Evolutionary conservation across 2,329 filamentous ascomycete species (phyloP).

Genomic region (Dryadomyces quercus-mongolicae): DNA sequence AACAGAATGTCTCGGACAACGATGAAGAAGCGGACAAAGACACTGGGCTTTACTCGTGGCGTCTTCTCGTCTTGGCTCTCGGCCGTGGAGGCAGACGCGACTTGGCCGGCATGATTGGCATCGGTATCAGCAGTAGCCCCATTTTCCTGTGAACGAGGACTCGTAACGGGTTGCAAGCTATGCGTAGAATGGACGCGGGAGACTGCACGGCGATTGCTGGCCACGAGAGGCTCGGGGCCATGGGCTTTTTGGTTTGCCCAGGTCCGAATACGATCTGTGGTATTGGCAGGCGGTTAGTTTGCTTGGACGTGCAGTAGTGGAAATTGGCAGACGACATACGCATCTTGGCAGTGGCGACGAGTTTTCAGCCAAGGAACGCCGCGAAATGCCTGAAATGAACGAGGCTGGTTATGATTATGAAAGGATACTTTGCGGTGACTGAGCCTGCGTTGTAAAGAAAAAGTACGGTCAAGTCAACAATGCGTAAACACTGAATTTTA

Average conservation of each 20-base stretch:
- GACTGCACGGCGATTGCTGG: neutral
- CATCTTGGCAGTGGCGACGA: neutral
- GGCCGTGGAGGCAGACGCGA: neutral
- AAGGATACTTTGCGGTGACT: no score
- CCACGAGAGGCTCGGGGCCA: constrained; percentile 13
- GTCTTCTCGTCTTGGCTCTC: constrained; percentile 6
- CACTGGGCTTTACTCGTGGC: constrained; percentile 7
- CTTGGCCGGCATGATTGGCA: neutral
- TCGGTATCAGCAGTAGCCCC: neutral
- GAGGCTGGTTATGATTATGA: no score
- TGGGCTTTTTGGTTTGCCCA: constrained; percentile 19
- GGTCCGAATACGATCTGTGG: constrained; percentile 16
- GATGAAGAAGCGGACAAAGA: constrained; percentile 26
- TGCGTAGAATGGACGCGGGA: neutral
- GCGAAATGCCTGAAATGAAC: no score
- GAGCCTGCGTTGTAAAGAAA: no score
- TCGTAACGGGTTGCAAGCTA: neutral
- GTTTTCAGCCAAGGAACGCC: neutral
- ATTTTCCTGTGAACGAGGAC: neutral
- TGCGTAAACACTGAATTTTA: no score
- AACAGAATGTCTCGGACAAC: constrained; percentile 40
- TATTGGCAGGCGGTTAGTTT: neutral
- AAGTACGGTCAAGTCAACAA: no score
- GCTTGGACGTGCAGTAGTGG: neutral
- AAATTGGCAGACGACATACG: neutral